Base-by-base conservation (phyloP, 805 yeast species). In the Candida rishiriensis region DNA sequence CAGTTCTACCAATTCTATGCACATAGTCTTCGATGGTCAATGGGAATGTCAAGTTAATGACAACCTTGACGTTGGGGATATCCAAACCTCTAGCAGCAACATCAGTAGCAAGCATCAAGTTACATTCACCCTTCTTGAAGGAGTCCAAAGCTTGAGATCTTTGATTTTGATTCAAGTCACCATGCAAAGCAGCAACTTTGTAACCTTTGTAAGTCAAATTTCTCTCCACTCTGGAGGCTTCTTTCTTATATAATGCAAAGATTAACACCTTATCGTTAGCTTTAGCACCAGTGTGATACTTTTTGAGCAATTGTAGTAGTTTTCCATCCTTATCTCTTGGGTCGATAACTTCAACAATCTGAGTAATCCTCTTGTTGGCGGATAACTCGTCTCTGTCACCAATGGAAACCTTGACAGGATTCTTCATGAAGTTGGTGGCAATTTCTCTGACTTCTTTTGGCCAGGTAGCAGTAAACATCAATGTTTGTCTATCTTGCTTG, bases 391-490 rank as follows among this genome's bases (percentile, higher is more conserved):
- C 97, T 52, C 95, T 79, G 65, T 93, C 85, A 58, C 99, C 99
- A 60, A 93, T 85, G 36, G 93, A 82, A 35, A 93, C 86, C 65
- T 87, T 89, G 39, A 88, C 88, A n/a, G 97, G 95, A 28, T 64
- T 53, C 17, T 75, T 78, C 95, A 93, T 86, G 67, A 85, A 93
- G 7, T 85, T 77, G 15, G 81, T 61, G 9, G 99, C 99, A 50
- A 93, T 75, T 51, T 88, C 95, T 61, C 98, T 83, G 31, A 93
- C 98, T 69, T 91, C 96, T 57, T 86, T 87, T n/a, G 99, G 99
- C 99, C 99, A 93, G 1, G 99, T 93, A n/a, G 99, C 99, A 10
- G 99, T 91, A 69, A 93, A 93, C 98, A 93, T 93, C 51, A 93
- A 74, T 0, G 99, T 93, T 68, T 91, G 98, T 70, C 98, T 75